Base-by-base conservation (phyloP, 345 rosid species). In the Jatropha curcas region DNA sequence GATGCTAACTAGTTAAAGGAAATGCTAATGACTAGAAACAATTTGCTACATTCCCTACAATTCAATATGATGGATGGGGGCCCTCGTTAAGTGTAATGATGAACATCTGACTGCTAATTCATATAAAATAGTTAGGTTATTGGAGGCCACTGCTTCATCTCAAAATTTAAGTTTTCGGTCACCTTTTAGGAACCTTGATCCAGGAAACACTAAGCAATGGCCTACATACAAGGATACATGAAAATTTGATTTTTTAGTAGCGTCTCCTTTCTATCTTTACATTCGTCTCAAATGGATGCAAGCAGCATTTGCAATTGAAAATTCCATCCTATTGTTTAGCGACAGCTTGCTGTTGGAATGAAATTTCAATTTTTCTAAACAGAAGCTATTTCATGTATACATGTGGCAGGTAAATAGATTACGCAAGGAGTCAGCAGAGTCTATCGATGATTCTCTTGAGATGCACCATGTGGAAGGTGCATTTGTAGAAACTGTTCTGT, bases 401-500 rank as follows among this genome's bases (percentile, higher is more conserved):
- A 30, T 78, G 45, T 78, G 77, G 77, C 84, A 92, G 98, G 67
- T 90, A 50, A 95, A 95, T 77, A 89, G 71, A 71, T 71, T 85
- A 58, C 88, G 87, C 70, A 77, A 72, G 64, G 97, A 89, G 75
- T 87, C 91, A 72, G 85, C 73, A 58, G 92, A 86, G 77, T 74
- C 86, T 34, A 76, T 57, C 3, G 91, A 86, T 70, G 96, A 88
- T 70, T 86, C 79, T 67, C 88, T 82, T 77, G 97, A 93, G 81
- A 85, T 86, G 83, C 88, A 91, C 78, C 89, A 92, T 79, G 86
- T 95, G 63, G 99, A 95, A 83, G 94, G 78, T 70, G 97, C 96
- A 65, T 92, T 95, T 80, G 94, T 95, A 67, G 99, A 93, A 72
- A 88, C 97, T 69, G 28, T 91, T 39, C 76, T 92, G 98, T 92